A percentile compares a stretch with the other conserved stretches of the same genome.
These are phyloP conservation scores for Puya raimondii DNA, from an alignment of 176 grass and related monocot genomes.

Conservation along the genomic window DNA sequence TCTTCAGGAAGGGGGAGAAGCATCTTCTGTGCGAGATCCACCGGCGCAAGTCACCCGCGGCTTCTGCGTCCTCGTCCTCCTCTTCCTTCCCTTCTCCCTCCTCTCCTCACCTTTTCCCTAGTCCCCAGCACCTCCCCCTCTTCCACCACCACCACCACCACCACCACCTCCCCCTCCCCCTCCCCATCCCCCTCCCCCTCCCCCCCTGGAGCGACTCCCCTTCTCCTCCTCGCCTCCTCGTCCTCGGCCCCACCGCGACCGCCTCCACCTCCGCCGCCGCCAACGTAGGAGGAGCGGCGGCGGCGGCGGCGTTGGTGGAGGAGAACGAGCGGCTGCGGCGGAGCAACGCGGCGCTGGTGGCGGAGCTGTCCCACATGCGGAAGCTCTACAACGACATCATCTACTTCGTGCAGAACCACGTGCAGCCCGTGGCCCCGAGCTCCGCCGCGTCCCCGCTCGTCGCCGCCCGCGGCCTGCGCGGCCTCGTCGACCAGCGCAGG, in stretches of 20 bases:
- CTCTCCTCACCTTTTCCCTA: constrained; percentile 34
- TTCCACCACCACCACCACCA: constrained; percentile 32
- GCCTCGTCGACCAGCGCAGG: constrained; percentile 13
- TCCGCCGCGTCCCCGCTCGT: constrained; percentile 50
- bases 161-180: constrained; percentile 22
- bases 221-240: constrained; percentile 28
- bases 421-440: constrained; percentile 75
- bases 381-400: constrained; percentile 99
- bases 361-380: constrained; percentile 90
- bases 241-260: constrained; percentile 14
- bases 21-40: constrained; percentile 43
- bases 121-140: constrained; percentile 34
- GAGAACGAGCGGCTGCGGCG: constrained; percentile 85
- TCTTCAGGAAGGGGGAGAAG: constrained; percentile 19
- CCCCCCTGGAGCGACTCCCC: too few relatives aligned
- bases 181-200: too few relatives aligned
- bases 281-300: constrained; percentile 6
- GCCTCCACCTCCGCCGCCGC: neutral
- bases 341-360: constrained; percentile 65
- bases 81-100: constrained; percentile 58
- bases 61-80: constrained; percentile 36
- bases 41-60: constrained; percentile 66
- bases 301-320: constrained; percentile 63
- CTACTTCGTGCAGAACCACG: constrained; percentile 99
- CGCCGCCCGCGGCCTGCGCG: constrained; percentile 38